Evolutionary conservation across 176 grass and related monocot species (phyloP), one percentile per base, ranked within the genome.

Genomic region (Echinochloa phyllopogon): DNA sequence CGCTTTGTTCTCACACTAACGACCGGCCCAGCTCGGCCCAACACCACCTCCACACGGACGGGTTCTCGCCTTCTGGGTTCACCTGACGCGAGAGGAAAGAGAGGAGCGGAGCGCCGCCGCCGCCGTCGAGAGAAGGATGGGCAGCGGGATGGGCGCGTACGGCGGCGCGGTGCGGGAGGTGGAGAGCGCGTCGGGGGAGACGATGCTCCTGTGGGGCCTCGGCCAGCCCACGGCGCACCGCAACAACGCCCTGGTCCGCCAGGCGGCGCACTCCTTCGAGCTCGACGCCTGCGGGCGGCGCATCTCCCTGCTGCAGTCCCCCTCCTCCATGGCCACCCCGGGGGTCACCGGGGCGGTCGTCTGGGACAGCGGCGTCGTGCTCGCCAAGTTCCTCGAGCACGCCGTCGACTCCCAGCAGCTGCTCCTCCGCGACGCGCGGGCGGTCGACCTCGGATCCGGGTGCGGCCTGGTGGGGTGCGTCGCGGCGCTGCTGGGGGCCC

Each of bases 361-460:
- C n/a, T 98, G 93, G 96, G 96, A 98, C 83, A 95, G 93, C 79
- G 91, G 85, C 45, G 83, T 95, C 49, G 89, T 95, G 64, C 89
- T 98, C 21, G 93, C 92, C 70, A 98, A 94, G 89, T 90, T 98
- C 91, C 62, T 98, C 24, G 96, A 98, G 89, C 93, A 95, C 73
- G 85, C 96, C 45, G 89, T 85, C 11, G 93, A 98, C 69, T 44
- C 63, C 0, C 68, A 65, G 16, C 87, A 21, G 4, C 89, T 95
- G 4, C 6, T 56, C 20, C 85, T 90, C 27, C 89, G 73, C 10
- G 93, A 74, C 21, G 23, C 66, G 45, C 59, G 89, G 10, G 93
- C 77, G 2, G 83, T 98, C 15, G 91, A 98, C 63, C 89, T 98
- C 10, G 93, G 91, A n/a, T 87, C 91, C 6, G 96, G 93, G 0